Evolutionary conservation across 2,329 filamentous ascomycete species (phyloP), one percentile per base, ranked within the genome.

Genomic region (Fusarium zealandicum): DNA sequence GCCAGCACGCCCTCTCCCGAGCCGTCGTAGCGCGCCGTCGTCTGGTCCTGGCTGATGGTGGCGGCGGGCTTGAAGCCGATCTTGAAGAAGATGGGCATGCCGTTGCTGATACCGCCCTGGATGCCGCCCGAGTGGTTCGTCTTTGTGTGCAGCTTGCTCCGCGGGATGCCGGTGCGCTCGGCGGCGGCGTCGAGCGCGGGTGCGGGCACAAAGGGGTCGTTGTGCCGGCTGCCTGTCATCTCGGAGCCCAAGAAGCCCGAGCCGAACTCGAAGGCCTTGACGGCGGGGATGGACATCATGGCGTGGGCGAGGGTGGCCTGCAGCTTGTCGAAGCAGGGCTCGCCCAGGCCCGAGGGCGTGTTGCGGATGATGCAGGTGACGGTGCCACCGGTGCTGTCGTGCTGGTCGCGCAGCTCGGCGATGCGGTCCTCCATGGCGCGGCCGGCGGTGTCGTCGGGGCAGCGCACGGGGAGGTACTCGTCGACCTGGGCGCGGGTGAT

Each of bases 81-180:
- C 43, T 90, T 87, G 84, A 98, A 98, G 82, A 95, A 98, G 77
- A 98, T 92, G 54, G 88, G 89, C 31, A 91, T 90, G 52, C 93
- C 95, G 75, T 98, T 98, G 43, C 90, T 89, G 75, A 98, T 98
- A 45, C 93, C 93, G 36, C 93, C 95, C 78, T 98, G 93, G 65
- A 98, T 91, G 61, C 93, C 95, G 11, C 93, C 93, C 2, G 89
- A 93, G 80, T 96, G 92, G 80, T 98, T 98, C 20, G 93, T 97
- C 79, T 89, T 90, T 50, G 93, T 97, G 8, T 87, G 55, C 22
- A 67, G 82, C 59, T 80, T 82, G 14, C 89, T 85, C 53, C 79
- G 77, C 25, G 78, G 74, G 13, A 81, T 73, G 25, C 79, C 80
- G 17, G 76, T 74, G 39, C 70, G 71, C 18, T 73, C 70, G 11